phyloP scores from a whole-genome alignment of 352 stramenopile species.

The Thalassiosira livingstoniorum region DNA sequence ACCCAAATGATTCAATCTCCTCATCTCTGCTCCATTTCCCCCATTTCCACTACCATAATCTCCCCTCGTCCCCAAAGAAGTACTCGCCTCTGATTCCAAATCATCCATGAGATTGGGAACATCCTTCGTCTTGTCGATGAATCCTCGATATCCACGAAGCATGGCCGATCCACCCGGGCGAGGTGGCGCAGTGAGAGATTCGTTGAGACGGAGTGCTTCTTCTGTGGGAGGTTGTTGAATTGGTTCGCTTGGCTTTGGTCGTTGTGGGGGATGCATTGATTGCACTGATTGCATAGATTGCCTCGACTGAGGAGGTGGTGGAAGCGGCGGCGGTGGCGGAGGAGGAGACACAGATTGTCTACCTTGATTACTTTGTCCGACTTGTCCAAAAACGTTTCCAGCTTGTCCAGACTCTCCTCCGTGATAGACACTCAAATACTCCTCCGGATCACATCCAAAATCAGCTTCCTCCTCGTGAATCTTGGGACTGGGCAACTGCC shows the following conservation, averaged over 20 bases:
- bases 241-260: neutral
- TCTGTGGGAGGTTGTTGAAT: conserved; percentile 45
- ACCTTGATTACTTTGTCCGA: too few relatives aligned
- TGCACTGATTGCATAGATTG: conserved; percentile 16
- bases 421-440: neutral
- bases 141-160: conserved; percentile 68
- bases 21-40: too few relatives aligned
- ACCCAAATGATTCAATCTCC: too few relatives aligned
- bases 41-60: conserved; percentile 12
- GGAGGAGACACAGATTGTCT: too few relatives aligned
- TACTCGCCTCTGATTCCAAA: conserved; percentile 62
- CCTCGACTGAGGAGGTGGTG: too few relatives aligned
- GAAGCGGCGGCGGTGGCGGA: too few relatives aligned
- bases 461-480: conserved; percentile 35
- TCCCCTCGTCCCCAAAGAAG: conserved; percentile 45
- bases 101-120: conserved; percentile 85
- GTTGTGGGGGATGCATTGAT: conserved; percentile 23
- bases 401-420: conserved; percentile 23
- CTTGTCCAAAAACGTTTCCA: too few relatives aligned
- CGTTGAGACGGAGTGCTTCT: conserved; percentile 56
- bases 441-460: conserved; percentile 24
- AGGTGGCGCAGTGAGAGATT: conserved; percentile 48
- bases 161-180: conserved; percentile 36
- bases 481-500: conserved; percentile 9
- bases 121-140: conserved; percentile 82